Percentiles rank a stretch among this genome's conserved stretches.
Conservation (phyloP, 306 rosid genomes). For the Inga oerstediana region DNA sequence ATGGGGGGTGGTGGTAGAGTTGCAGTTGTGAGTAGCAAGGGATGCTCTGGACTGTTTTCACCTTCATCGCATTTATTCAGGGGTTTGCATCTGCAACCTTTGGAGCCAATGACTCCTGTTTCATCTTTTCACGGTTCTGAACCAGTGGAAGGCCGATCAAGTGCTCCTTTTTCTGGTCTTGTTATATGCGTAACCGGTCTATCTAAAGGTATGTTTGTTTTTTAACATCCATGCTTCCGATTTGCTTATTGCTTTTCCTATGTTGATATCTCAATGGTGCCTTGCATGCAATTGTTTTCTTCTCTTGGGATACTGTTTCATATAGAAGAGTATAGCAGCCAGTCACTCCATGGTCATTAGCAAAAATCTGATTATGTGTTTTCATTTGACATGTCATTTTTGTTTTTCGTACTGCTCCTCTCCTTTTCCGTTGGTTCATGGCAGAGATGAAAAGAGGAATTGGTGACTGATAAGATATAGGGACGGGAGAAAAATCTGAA, state of each 20-base stretch:
- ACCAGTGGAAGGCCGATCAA: slow-evolving; percentile 43
- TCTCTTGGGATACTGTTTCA: background rate
- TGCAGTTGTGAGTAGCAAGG: slow-evolving; percentile 74
- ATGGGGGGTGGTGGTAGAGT: slow-evolving; percentile 79
- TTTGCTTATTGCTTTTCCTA: background rate
- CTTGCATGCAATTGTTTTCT: background rate
- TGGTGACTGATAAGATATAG: slow-evolving; percentile 3
- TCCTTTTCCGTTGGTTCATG: slow-evolving; percentile 11
- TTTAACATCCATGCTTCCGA: background rate
- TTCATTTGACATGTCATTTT: background rate
- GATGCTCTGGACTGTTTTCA: slow-evolving; percentile 80
- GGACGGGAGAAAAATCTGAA: background rate
- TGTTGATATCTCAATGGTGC: background rate
- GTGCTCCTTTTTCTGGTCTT: slow-evolving; percentile 79
- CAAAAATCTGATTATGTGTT: slow-evolving; percentile 3
- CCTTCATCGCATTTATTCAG: slow-evolving; percentile 63
- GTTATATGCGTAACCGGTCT: slow-evolving; percentile 93
- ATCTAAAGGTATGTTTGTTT: slow-evolving; percentile 66
- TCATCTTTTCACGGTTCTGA: slow-evolving; percentile 58
- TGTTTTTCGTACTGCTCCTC: background rate
- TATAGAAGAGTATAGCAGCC: slow-evolving; percentile 11
- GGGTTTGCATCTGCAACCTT: slow-evolving; percentile 52
- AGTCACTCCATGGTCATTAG: slow-evolving; percentile 17
- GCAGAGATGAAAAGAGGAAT: background rate
- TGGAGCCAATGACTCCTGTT: slow-evolving; percentile 71